Evolutionary conservation across 495 filamentous ascomycete genomes (phyloP).

Genomic region (Neurospora cerealis): DNA sequence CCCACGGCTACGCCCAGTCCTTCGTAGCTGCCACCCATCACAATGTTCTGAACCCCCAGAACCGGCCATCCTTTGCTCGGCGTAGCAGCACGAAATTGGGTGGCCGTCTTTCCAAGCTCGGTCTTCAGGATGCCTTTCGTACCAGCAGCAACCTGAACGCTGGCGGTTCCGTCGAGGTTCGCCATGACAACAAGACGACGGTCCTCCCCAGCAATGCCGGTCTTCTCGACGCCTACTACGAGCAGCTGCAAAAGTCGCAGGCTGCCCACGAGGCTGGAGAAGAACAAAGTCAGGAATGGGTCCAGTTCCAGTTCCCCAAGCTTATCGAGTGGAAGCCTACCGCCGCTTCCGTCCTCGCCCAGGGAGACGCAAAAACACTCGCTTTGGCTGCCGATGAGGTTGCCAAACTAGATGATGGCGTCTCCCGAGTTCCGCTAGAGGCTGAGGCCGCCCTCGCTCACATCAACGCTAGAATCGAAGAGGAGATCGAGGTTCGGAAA

Average conservation of each 20-base stretch:
- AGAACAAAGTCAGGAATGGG: slow-evolving; percentile 69
- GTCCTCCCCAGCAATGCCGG: slow-evolving; percentile 32
- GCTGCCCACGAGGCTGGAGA: slow-evolving; percentile 46
- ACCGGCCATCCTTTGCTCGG: slow-evolving; percentile 44
- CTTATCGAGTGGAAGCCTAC: slow-evolving; percentile 77
- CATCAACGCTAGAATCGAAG: slow-evolving; percentile 39
- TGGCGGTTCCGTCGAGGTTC: slow-evolving; percentile 24
- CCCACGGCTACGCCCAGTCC: slow-evolving; percentile 94
- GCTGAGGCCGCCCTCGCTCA: slow-evolving; percentile 36
- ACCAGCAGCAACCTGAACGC: slow-evolving; percentile 24
- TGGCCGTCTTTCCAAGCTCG: slow-evolving; percentile 48
- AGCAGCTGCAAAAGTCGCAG: slow-evolving; percentile 73
- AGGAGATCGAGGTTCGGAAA: slow-evolving; percentile 36
- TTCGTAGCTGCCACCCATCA: slow-evolving; percentile 88
- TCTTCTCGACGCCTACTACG: slow-evolving; percentile 72
- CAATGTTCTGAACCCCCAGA: slow-evolving; percentile 67
- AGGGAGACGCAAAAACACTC: slow-evolving; percentile 39
- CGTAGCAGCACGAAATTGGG: slow-evolving; percentile 37
- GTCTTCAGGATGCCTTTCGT: slow-evolving; percentile 71
- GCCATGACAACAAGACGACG: slow-evolving; percentile 26
- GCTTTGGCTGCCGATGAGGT: slow-evolving; percentile 20
- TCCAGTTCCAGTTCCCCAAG: slow-evolving; percentile 78
- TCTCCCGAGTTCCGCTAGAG: slow-evolving; percentile 18
- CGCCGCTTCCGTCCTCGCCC: slow-evolving; percentile 35
- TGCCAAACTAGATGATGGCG: slow-evolving; percentile 4